Conservation (phyloP, 805 yeast species). For the Saccharomyces paradoxus region DNA sequence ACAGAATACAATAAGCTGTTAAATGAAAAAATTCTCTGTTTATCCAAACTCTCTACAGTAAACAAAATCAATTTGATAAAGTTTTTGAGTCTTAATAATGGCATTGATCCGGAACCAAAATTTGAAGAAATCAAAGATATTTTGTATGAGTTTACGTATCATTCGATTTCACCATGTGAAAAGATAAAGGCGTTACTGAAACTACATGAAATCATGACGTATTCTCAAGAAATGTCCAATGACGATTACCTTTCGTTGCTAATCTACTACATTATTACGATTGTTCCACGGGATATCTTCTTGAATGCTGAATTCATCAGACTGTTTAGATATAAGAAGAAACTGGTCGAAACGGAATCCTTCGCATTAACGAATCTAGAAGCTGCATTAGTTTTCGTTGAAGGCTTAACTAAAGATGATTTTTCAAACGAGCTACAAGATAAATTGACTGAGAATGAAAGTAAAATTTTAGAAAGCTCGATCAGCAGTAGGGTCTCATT, state of each 20-base stretch:
- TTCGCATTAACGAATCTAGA: constrained; percentile 29
- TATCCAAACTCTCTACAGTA: constrained; percentile 14
- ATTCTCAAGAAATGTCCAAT: constrained; percentile 22
- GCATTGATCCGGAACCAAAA: constrained; percentile 5
- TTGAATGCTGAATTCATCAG: constrained; percentile 26
- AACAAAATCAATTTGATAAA: constrained; percentile 19
- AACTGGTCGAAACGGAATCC: constrained; percentile 27
- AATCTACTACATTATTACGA: constrained; percentile 22
- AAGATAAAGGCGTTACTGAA: constrained; percentile 20
- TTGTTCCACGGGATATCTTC: constrained; percentile 20
- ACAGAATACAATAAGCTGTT: constrained; percentile 23
- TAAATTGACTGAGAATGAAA: constrained; percentile 11
- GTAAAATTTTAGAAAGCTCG: constrained; percentile 10
- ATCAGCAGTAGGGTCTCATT: constrained; percentile 17
- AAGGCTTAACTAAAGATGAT: constrained; percentile 20
- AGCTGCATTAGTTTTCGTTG: constrained; percentile 30
- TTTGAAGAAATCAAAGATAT: constrained; percentile 10
- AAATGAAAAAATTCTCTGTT: constrained; percentile 16
- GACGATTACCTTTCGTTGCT: constrained; percentile 28
- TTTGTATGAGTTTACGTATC: constrained; percentile 15
- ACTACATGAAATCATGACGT: constrained; percentile 23
- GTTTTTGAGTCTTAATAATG: constrained; percentile 17
- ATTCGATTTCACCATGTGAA: constrained; percentile 26
- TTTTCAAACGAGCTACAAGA: constrained; percentile 16
- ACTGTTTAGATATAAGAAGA: constrained; percentile 27